phyloP scores from a whole-genome alignment of 345 rosid genomes.

The Ricinus communis region DNA sequence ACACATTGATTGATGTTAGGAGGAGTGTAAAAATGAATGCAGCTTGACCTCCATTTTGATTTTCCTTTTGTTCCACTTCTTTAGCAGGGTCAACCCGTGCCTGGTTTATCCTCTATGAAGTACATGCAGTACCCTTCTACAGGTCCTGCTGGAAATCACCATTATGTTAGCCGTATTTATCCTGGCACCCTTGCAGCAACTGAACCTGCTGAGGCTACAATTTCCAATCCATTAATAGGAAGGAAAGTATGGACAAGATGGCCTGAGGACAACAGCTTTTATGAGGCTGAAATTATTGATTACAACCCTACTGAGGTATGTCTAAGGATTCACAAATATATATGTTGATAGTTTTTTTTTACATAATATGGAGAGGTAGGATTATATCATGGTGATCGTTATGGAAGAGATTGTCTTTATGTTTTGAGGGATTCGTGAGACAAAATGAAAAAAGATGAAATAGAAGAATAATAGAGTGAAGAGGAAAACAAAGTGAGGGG shows the following conservation, averaged over 20 bases:
- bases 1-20: slow-evolving; percentile 9
- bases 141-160: slow-evolving; percentile 55
- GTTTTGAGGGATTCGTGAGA: background rate
- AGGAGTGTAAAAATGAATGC: background rate
- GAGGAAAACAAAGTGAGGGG: background rate
- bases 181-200: slow-evolving; percentile 46
- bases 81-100: slow-evolving; percentile 40
- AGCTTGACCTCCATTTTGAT: slow-evolving; percentile 4
- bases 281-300: slow-evolving; percentile 88
- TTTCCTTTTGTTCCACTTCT: slow-evolving; percentile 11
- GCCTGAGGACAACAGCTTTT: slow-evolving; percentile 93
- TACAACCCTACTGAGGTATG: slow-evolving; percentile 72
- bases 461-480: background rate
- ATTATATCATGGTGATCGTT: too few relatives aligned
- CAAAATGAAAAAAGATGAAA: background rate
- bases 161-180: slow-evolving; percentile 46
- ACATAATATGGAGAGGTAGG: background rate
- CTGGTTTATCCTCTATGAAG: slow-evolving; percentile 40
- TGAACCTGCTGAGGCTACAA: slow-evolving; percentile 53
- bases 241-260: slow-evolving; percentile 96
- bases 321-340: slow-evolving; percentile 1
- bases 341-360: background rate
- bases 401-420: background rate
- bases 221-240: slow-evolving; percentile 55
- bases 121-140: slow-evolving; percentile 58